Base-by-base conservation (phyloP, 768 basidiomycete genomes). In the Nidula microcarpa region DNA sequence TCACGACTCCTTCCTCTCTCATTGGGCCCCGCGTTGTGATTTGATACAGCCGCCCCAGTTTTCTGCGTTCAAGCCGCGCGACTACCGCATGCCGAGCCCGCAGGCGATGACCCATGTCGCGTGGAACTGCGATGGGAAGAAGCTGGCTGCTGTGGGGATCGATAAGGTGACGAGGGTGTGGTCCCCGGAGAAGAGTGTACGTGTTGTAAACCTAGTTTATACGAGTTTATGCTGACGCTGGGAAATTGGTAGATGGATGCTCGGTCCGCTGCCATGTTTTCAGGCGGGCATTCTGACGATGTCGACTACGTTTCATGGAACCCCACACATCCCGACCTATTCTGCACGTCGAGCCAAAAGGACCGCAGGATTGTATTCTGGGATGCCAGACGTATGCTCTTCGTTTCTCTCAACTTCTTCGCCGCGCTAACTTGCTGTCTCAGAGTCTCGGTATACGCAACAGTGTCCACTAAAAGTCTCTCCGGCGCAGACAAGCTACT, bases 291-390 rank as follows among this genome's bases (percentile, higher is more conserved):
- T 57, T 75, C 79, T 2, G 88, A 89, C 51, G 89, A 90, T 44
- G 85, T 87, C n/a, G 90, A 92, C 60, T 84, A 90, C 55, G 70
- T 91, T 41, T 82, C 88, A 6, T 93, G 90, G 89, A 90, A 90
- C 64, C 90, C 90, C 1, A 87, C 86, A 2, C 89, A 92, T 58
- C 88, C 90, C 4, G 90, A 91, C 37, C 69, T 91, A 13, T 89
- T 93, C 62, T 90, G 86, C 55, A 85, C 90, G 0, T 89, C 88
- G 13, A 85, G 89, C 59, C 82, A 85, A 62, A 86, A 81, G 60
- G 90, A 93, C 58, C 75, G 84, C 57, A 75, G 81, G 23, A 78
- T 92, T 30, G 85, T 87, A 1, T 91, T 91, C 61, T 93, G 90
- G 89, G 90, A 93, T 64, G 87, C 88, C 14, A 75, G 90, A 66